Conservation (phyloP, 2,329 filamentous ascomycete genomes). For the Xylariaceae sp. region DNA sequence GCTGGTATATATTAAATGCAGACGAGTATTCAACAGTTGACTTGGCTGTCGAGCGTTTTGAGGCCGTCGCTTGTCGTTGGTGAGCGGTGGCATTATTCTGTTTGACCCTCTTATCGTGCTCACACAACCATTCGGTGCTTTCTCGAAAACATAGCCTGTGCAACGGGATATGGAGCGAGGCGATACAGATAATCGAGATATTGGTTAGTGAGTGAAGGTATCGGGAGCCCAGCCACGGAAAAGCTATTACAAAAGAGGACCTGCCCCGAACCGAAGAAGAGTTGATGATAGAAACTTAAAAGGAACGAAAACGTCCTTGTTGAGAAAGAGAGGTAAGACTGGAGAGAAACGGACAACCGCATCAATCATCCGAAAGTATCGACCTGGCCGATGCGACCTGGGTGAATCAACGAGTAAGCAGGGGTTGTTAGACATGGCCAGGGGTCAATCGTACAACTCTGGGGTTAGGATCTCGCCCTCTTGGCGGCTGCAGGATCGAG, state of each 20-base stretch:
- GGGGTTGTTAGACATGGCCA: conserved; percentile 6
- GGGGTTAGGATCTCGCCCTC: no score
- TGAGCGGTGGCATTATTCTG: conserved; percentile 26
- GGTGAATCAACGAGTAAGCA: background rate
- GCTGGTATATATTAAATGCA: conserved; percentile 7
- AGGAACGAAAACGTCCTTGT: conserved; percentile 20
- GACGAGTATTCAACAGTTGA: conserved; percentile 15
- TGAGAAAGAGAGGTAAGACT: conserved; percentile 20
- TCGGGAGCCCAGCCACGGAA: conserved; percentile 19
- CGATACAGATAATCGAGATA: background rate
- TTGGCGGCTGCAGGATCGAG: no score
- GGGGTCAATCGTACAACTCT: background rate
- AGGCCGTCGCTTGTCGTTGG: conserved; percentile 16
- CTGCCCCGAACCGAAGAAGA: conserved; percentile 24
- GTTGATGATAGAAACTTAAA: conserved; percentile 11
- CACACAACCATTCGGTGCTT: conserved; percentile 20
- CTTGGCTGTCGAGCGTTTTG: conserved; percentile 16
- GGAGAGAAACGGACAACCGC: conserved; percentile 7
- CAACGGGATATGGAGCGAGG: conserved; percentile 4
- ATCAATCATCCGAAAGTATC: background rate
- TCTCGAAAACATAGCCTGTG: conserved; percentile 24
- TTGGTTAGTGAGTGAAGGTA: conserved; percentile 9
- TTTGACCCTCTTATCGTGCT: conserved; percentile 21
- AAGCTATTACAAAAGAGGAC: conserved; percentile 28
- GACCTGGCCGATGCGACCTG: conserved; percentile 14